phyloP scores from a whole-genome alignment of 1,139 yeast species.

The Suzukiozyma palmioleophila region DNA sequence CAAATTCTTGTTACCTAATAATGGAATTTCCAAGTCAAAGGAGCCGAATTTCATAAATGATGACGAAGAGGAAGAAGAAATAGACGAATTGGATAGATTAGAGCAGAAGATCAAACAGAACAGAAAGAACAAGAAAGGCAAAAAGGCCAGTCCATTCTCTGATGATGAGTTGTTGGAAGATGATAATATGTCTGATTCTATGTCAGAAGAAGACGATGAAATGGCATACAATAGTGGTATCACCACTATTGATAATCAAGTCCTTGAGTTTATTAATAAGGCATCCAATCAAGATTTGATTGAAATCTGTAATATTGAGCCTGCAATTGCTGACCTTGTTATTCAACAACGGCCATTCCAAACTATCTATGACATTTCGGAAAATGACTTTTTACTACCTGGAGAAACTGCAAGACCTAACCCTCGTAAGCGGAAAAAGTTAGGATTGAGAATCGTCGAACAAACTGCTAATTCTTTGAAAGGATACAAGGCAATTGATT shows the following conservation, averaged over 20 bases:
- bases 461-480: conserved; percentile 63
- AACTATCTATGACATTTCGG: conserved; percentile 54
- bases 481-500: conserved; percentile 93
- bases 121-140: conserved; percentile 17
- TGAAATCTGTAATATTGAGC: conserved; percentile 72
- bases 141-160: conserved; percentile 11
- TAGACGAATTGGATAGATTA: conserved; percentile 36
- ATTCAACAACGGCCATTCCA: conserved; percentile 64
- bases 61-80: conserved; percentile 6
- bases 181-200: conserved; percentile 35
- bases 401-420: conserved; percentile 24
- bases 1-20: not conserved
- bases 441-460: conserved; percentile 75
- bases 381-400: conserved; percentile 40
- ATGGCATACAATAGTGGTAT: conserved; percentile 37
- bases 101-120: conserved; percentile 38
- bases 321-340: conserved; percentile 61
- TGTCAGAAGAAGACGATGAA: conserved; percentile 39
- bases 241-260: conserved; percentile 54
- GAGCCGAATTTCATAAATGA: conserved; percentile 4
- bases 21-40: conserved; percentile 4
- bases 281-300: conserved; percentile 72
- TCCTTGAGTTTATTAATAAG: conserved; percentile 72
- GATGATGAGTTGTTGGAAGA: conserved; percentile 42
- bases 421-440: conserved; percentile 47